Conservation (phyloP, 176 grass and related monocot genomes). For the Eleusine indica region DNA sequence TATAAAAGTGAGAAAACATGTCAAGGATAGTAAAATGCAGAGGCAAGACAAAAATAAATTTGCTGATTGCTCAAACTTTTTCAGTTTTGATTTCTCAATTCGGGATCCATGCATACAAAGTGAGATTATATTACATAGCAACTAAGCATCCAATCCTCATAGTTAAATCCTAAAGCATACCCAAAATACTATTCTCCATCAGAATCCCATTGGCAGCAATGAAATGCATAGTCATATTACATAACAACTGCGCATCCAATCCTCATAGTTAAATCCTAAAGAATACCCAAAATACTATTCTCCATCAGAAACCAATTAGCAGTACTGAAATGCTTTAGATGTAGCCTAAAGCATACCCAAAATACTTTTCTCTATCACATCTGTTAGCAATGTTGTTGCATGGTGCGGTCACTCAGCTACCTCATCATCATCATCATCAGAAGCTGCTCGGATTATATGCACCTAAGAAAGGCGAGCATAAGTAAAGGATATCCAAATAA, state of each 20-base stretch:
- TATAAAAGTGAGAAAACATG: conserved; percentile 21
- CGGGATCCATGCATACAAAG: not conserved
- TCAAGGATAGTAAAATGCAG: not conserved
- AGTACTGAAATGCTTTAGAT: not conserved
- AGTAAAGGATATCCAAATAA: not conserved
- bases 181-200: conserved; percentile 9
- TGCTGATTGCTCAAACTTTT: conserved; percentile 4
- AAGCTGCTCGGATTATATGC: conserved; percentile 64
- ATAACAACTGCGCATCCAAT: not conserved
- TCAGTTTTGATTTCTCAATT: not conserved
- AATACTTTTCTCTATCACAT: not conserved
- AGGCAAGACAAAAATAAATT: not conserved
- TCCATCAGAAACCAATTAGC: not conserved
- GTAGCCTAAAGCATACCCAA: not conserved
- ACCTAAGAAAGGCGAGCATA: conserved; percentile 47
- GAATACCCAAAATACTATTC: not conserved
- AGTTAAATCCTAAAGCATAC: conserved; percentile 14
- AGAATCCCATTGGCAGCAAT: too few relatives aligned
- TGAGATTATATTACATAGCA: conserved; percentile 15
- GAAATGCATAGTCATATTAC: conserved; percentile 11
- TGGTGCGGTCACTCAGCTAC: conserved; percentile 31
- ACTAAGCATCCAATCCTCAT: not conserved
- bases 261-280: conserved; percentile 18
- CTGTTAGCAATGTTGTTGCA: conserved; percentile 19
- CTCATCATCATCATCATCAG: conserved; percentile 41